Evolutionary conservation across 1,284 basidiomycete genomes (phyloP), one percentile per base, ranked within the genome.

Genomic region (Trichosporon faecale): DNA sequence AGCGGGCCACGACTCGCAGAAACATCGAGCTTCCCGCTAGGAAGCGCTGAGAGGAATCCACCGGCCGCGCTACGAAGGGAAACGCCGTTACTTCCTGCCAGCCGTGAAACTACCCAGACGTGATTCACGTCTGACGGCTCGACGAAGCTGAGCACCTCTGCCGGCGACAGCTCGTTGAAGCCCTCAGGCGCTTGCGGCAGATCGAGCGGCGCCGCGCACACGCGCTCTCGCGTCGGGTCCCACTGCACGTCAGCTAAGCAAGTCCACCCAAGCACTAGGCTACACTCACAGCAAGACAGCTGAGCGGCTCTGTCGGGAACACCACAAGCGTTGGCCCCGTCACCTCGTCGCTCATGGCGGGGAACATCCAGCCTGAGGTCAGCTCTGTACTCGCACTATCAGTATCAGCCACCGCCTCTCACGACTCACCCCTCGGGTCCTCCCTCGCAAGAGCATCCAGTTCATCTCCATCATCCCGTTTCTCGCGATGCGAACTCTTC

Each of bases 21-120:
- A 1, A 61, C 8, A 70, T 76, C 5, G 82, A 84, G 66, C 1
- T 70, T 72, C 2, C 82, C 83, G 6, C 79, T 80, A 12, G 83
- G 80, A 2, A 75, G 69, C 2, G 82, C 83, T 0, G 83, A 82
- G 14, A 84, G 73, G 75, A 84, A 84, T 7, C 82, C 83, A 0
- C 83, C 83, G 16, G 57, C 16, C 27, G 57, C 57, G 3, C 82
- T 82, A 69, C 85, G 72, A 31, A 86, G 73, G 31, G 83, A 85
- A 64, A 84, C 80, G 64, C 82, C 83, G 65, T 84, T 81, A 72
- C 83, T 83, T n/a, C 85, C 85, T 11, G 83, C 82, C n/a, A 86
- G 75, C 29, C 85, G 76, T 0, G 85, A 84, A 64, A 84, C 79
- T 21, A 86, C 85, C 85, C 85, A 86, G 9, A 87, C 85, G 63